phyloP scores from a whole-genome alignment of 768 basidiomycete species.

The Psilocybe azurescens region DNA sequence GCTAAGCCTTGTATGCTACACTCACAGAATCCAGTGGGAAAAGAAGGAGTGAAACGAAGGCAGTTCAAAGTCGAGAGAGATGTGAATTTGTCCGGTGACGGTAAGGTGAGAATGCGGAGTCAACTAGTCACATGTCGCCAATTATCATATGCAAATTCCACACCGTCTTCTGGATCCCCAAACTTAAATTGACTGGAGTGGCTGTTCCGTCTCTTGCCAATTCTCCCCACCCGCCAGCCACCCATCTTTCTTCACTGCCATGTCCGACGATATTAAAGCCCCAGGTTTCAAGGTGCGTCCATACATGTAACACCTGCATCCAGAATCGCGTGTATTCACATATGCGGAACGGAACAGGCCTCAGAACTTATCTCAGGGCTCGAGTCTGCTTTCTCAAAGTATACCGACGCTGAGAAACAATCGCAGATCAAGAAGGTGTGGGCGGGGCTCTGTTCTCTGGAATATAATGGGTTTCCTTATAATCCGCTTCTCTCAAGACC shows the following conservation, averaged over 20 bases:
- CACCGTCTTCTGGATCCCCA: conserved; percentile 5
- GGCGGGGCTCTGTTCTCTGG: background rate
- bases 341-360: conserved; percentile 46
- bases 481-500: conserved; percentile 50
- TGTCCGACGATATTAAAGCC: conserved; percentile 74
- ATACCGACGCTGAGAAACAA: conserved; percentile 66
- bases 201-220: background rate
- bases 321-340: background rate
- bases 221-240: conserved; percentile 15
- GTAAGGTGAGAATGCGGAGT: background rate
- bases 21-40: too few species aligned
- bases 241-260: conserved; percentile 34
- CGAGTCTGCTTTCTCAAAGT: conserved; percentile 52
- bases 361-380: conserved; percentile 69
- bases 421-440: conserved; percentile 77
- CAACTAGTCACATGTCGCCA: conserved; percentile 7
- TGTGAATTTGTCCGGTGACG: background rate
- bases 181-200: background rate
- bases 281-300: conserved; percentile 71
- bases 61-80: too few species aligned
- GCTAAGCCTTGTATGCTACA: too few species aligned
- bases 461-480: background rate
- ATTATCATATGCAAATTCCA: conserved; percentile 17
- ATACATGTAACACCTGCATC: background rate
- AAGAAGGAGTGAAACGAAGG: too few species aligned